Conservation (phyloP, 2,329 filamentous ascomycete species). For the Hypoxylon sp. region DNA sequence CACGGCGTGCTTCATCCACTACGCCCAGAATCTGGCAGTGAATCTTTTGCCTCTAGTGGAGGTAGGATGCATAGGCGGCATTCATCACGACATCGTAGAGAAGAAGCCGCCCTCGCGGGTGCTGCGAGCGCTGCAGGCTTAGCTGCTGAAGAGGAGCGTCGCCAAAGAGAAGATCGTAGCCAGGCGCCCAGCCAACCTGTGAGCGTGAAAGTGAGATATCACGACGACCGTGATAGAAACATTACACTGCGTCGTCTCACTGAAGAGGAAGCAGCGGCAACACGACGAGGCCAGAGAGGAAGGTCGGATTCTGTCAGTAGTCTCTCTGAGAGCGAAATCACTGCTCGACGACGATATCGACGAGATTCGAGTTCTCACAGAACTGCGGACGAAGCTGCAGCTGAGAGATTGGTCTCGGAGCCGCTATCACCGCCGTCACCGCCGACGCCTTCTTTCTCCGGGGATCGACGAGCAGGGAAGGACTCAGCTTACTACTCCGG, state of each 20-base stretch:
- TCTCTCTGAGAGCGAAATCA: constrained; percentile 69
- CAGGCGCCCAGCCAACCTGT: constrained; percentile 64
- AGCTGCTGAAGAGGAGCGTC: constrained; percentile 62
- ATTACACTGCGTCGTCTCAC: constrained; percentile 74
- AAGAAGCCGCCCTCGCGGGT: constrained; percentile 63
- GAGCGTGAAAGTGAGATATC: constrained; percentile 72
- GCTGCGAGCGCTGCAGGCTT: constrained; percentile 64
- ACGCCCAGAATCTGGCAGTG: constrained; percentile 61
- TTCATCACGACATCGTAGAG: constrained; percentile 64
- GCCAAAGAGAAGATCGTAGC: constrained; percentile 58
- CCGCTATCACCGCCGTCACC: constrained; percentile 70
- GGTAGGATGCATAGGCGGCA: constrained; percentile 60
- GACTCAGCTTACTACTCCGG: constrained; percentile 76
- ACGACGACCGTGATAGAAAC: constrained; percentile 72
- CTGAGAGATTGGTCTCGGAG: constrained; percentile 60
- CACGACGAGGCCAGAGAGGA: constrained; percentile 55
- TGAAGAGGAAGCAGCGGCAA: constrained; percentile 69
- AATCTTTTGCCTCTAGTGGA: constrained; percentile 61
- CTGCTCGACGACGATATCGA: constrained; percentile 64
- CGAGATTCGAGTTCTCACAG: constrained; percentile 66
- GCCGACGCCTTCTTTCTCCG: constrained; percentile 71
- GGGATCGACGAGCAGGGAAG: constrained; percentile 65
- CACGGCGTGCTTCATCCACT: constrained; percentile 60
- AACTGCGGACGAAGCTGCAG: constrained; percentile 60
- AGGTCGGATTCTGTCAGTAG: constrained; percentile 70